These are phyloP conservation scores for Verticillium isaacii DNA, from an alignment of 2,329 filamentous ascomycete genomes.

Conservation along the genomic window DNA sequence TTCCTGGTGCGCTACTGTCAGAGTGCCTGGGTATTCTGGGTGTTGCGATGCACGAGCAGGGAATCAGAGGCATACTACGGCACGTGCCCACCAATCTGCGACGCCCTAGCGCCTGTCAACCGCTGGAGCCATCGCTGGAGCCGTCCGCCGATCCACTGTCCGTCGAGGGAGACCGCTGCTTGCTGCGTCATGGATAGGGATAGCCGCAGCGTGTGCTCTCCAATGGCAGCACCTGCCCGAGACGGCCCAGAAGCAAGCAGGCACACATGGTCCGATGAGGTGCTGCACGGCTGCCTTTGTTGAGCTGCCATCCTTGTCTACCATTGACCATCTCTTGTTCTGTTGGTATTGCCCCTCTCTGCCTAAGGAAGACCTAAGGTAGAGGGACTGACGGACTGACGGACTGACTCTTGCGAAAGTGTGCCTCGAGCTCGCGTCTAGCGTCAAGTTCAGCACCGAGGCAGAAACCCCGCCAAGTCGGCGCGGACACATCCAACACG, in stretches of 20 bases:
- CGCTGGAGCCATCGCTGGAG: background rate
- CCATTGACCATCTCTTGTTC: background rate
- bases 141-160: background rate
- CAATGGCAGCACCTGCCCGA: background rate
- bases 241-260: background rate
- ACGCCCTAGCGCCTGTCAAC: constrained; percentile 1
- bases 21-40: too few species aligned
- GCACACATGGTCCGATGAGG: background rate
- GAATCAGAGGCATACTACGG: background rate
- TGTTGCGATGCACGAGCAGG: background rate
- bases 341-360: background rate
- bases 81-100: constrained; percentile 1
- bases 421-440: too few species aligned
- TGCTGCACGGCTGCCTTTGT: background rate
- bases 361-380: too few species aligned
- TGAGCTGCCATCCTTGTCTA: background rate
- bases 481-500: background rate
- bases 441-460: too few species aligned
- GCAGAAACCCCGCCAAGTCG: background rate
- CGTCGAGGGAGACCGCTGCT: background rate
- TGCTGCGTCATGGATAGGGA: background rate
- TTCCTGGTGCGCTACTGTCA: constrained; percentile 4
- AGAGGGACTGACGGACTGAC: too few species aligned
- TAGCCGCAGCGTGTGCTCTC: background rate
- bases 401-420: too few species aligned